phyloP scores from a whole-genome alignment of 805 yeast species.

The Isabelozyma pseudorhagii region DNA sequence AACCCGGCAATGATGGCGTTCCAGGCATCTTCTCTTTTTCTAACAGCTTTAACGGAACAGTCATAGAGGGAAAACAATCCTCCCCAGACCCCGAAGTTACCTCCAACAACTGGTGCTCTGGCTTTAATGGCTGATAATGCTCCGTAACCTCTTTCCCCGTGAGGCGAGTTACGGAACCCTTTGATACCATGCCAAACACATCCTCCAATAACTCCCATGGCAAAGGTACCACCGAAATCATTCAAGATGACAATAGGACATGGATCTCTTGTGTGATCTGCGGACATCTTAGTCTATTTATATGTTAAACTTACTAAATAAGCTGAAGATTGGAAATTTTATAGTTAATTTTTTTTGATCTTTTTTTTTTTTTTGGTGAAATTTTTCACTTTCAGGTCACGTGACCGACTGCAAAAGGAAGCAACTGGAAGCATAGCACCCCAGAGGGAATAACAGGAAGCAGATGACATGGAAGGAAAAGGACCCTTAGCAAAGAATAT shows the following conservation, averaged over 20 bases:
- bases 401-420: not conserved
- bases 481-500: no score
- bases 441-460: not conserved
- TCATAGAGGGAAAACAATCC: constrained; percentile 94
- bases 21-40: constrained; percentile 98
- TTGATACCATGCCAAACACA: constrained; percentile 98
- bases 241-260: constrained; percentile 94
- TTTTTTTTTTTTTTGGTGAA: not conserved
- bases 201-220: constrained; percentile 99
- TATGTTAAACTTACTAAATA: not conserved
- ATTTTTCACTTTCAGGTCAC: not conserved
- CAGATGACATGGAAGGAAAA: not conserved
- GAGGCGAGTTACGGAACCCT: constrained; percentile 97
- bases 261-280: constrained; percentile 98
- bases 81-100: constrained; percentile 99
- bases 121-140: constrained; percentile 88
- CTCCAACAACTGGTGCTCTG: constrained; percentile 98
- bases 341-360: not conserved
- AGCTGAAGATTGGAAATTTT: not conserved
- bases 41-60: constrained; percentile 90
- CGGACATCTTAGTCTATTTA: constrained; percentile 55
- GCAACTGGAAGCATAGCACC: not conserved
- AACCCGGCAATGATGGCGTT: constrained; percentile 97
- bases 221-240: constrained; percentile 98
- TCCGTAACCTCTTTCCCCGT: constrained; percentile 92